phyloP scores from a whole-genome alignment of 495 filamentous ascomycete species.

The Aspergillus nanangensis region DNA sequence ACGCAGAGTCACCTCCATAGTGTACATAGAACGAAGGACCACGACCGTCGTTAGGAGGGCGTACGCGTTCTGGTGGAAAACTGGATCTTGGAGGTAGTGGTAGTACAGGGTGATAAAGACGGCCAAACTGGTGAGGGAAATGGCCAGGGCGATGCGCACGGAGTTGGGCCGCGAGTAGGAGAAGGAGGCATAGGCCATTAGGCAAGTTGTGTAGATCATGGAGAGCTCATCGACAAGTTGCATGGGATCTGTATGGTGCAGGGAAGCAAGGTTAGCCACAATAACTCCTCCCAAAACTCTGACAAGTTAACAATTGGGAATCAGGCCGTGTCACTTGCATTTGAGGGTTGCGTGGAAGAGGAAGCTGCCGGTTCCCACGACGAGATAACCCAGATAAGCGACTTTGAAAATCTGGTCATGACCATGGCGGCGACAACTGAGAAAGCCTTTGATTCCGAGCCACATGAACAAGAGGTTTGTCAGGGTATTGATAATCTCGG shows the following conservation, averaged over 20 bases:
- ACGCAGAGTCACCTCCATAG: conserved; percentile 80
- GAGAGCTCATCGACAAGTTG: conserved; percentile 93
- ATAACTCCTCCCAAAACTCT: background rate
- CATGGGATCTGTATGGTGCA: conserved; percentile 71
- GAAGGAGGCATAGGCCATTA: conserved; percentile 90
- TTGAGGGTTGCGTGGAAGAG: conserved; percentile 79
- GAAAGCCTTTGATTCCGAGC: conserved; percentile 67
- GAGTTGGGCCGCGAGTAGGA: conserved; percentile 57
- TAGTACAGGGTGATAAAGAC: conserved; percentile 89
- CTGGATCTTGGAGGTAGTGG: conserved; percentile 86
- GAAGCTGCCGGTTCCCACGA: conserved; percentile 79
- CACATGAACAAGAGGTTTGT: conserved; percentile 80
- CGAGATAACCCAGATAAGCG: conserved; percentile 66
- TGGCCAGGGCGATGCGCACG: conserved; percentile 55
- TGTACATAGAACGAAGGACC: conserved; percentile 76
- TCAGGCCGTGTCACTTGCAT: conserved; percentile 47
- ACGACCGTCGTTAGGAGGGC: conserved; percentile 74
- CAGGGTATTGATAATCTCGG: conserved; percentile 65
- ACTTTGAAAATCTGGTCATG: conserved; percentile 73
- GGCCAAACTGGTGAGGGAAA: conserved; percentile 57
- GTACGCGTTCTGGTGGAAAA: conserved; percentile 89
- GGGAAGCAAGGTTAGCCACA: conserved; percentile 13
- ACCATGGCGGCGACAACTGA: conserved; percentile 61
- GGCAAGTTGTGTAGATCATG: conserved; percentile 96
- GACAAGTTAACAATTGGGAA: no score